These are phyloP conservation scores for Dryas octopetala DNA, from an alignment of 306 rosid species.

Conservation along the genomic window DNA sequence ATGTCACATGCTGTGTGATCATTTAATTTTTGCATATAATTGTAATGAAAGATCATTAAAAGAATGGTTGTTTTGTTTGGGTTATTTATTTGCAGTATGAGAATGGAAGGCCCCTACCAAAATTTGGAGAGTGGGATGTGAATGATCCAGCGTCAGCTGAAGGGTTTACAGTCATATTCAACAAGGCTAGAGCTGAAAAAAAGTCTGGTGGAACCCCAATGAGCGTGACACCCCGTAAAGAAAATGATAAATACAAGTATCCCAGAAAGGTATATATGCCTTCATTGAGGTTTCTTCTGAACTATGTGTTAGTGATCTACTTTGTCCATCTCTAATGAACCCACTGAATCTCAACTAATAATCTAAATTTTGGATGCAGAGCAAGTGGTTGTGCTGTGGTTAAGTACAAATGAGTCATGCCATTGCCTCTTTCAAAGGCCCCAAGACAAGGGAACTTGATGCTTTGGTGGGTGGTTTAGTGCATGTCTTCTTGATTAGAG, in stretches of 20 bases:
- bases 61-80: not conserved
- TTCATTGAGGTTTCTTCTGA: not conserved
- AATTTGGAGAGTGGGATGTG: slow-evolving; percentile 96
- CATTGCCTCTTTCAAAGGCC: too few species aligned
- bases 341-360: not conserved
- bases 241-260: slow-evolving; percentile 19
- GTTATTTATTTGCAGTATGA: slow-evolving; percentile 39
- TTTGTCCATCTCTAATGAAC: not conserved
- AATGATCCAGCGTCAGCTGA: slow-evolving; percentile 80
- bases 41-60: not conserved
- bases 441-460: not conserved
- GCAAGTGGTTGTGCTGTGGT: slow-evolving; percentile 66
- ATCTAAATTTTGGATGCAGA: slow-evolving; percentile 37
- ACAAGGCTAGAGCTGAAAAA: slow-evolving; percentile 73
- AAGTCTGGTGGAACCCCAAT: slow-evolving; percentile 49
- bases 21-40: too few species aligned
- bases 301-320: not conserved
- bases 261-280: slow-evolving; percentile 41
- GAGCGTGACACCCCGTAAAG: slow-evolving; percentile 30
- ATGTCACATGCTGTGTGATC: too few species aligned
- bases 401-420: not conserved
- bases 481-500: not conserved
- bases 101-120: slow-evolving; percentile 56
- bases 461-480: not conserved
- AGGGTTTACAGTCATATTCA: slow-evolving; percentile 76